Percentiles rank a stretch among this genome's conserved stretches.
Conservation (phyloP, 345 rosid species). For the Kernera saxatilis region DNA sequence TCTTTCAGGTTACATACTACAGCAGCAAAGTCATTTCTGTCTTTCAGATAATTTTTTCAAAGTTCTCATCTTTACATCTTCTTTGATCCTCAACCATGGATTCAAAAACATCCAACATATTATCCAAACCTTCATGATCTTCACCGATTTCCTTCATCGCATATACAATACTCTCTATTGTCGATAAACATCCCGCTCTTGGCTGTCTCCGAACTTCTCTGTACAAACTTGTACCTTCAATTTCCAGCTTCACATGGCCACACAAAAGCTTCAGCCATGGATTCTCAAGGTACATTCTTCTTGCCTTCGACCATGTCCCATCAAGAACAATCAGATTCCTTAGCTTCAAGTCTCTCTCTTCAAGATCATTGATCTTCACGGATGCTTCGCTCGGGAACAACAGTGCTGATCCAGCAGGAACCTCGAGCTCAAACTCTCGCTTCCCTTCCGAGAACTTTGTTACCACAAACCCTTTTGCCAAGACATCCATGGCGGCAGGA, state of each 20-base stretch:
- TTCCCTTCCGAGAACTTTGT: conserved; percentile 44
- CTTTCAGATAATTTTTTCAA: conserved; percentile 17
- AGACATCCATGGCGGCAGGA: conserved; percentile 31
- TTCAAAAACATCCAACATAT: conserved; percentile 63
- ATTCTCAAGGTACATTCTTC: conserved; percentile 68
- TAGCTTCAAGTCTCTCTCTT: conserved; percentile 37
- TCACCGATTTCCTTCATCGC: conserved; percentile 57
- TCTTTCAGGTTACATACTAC: not conserved
- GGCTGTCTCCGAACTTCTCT: conserved; percentile 74
- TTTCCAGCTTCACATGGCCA: conserved; percentile 66
- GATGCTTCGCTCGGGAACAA: conserved; percentile 61
- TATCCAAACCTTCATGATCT: conserved; percentile 42
- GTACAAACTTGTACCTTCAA: conserved; percentile 56
- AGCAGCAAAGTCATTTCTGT: not conserved
- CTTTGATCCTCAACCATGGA: conserved; percentile 83
- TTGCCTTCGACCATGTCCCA: conserved; percentile 87
- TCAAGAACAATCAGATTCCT: conserved; percentile 77
- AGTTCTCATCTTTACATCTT: conserved; percentile 54
- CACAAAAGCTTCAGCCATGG: conserved; percentile 79
- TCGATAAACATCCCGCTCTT: conserved; percentile 65
- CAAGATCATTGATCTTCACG: conserved; percentile 40
- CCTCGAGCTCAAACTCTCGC: conserved; percentile 48
- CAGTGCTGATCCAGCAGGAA: conserved; percentile 60
- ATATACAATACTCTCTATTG: conserved; percentile 76
- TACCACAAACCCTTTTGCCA: conserved; percentile 62